These are phyloP conservation scores for Podospora pseudocomata DNA, from an alignment of 495 filamentous ascomycete genomes.

Conservation along the genomic window DNA sequence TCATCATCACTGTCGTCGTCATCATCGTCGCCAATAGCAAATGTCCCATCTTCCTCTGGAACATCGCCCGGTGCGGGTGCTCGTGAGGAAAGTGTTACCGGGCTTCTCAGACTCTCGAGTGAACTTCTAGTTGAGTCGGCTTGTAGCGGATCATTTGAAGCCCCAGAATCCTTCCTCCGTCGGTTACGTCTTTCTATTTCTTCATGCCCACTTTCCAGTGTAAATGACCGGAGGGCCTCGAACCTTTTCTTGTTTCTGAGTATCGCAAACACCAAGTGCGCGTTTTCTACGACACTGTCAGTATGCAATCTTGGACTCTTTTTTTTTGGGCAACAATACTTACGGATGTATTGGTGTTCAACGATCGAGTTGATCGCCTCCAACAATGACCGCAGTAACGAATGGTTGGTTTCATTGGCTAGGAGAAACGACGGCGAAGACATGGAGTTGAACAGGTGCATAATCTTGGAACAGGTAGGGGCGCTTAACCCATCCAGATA, in stretches of 20 bases:
- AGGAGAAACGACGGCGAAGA: constrained; percentile 92
- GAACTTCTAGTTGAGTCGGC: constrained; percentile 55
- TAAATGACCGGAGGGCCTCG: constrained; percentile 84
- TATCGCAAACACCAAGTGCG: constrained; percentile 76
- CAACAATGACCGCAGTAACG: constrained; percentile 73
- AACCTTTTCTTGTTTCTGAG: constrained; percentile 78
- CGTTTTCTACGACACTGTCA: constrained; percentile 61
- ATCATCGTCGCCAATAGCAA: constrained; percentile 81
- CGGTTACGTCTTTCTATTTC: constrained; percentile 82
- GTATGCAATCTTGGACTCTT: constrained; percentile 9
- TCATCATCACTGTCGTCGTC: constrained; percentile 79
- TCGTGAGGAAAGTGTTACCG: constrained; percentile 52
- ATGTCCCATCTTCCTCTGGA: constrained; percentile 71
- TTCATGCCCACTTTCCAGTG: constrained; percentile 89
- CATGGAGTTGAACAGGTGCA: constrained; percentile 91
- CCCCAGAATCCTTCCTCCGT: constrained; percentile 63
- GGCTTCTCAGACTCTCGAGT: constrained; percentile 67
- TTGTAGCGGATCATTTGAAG: constrained; percentile 43
- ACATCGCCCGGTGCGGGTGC: constrained; percentile 66
- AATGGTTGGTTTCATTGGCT: constrained; percentile 90
- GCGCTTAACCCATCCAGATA: constrained; percentile 73
- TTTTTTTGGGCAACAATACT: constrained; percentile 6
- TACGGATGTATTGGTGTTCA: constrained; percentile 87
- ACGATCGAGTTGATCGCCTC: constrained; percentile 90
- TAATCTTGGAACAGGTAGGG: constrained; percentile 72